Conservation (phyloP, 768 basidiomycete species). For the Boletus barrowsii region DNA sequence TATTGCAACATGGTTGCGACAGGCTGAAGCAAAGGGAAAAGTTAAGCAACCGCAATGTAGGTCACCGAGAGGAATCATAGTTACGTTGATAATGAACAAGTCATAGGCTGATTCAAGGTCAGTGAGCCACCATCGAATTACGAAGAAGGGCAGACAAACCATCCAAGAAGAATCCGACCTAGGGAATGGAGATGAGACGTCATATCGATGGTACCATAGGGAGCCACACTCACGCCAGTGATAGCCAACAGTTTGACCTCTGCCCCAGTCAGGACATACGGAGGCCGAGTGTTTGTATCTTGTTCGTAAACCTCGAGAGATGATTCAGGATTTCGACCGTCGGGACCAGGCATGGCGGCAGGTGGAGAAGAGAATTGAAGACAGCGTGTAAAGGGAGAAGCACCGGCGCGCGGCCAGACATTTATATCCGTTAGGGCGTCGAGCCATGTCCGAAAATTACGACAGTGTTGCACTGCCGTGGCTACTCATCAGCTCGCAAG, state of each 20-base stretch:
- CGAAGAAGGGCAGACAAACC: conserved; percentile 37
- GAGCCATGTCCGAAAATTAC: not conserved
- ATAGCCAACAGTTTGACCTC: conserved; percentile 63
- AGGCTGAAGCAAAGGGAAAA: conserved; percentile 37
- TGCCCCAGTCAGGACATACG: conserved; percentile 39
- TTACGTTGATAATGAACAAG: conserved; percentile 66
- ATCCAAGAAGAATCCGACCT: conserved; percentile 73
- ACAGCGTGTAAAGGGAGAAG: not conserved
- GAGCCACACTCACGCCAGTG: conserved; percentile 45
- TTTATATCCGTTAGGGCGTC: conserved; percentile 4
- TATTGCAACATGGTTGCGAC: conserved; percentile 68
- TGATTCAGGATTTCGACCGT: not conserved
- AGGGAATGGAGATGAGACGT: not conserved
- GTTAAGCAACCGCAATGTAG: not conserved
- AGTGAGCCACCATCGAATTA: conserved; percentile 1
- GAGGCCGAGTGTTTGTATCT: conserved; percentile 30
- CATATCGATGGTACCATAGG: not conserved
- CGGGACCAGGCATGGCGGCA: conserved; percentile 10
- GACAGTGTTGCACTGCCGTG: not conserved
- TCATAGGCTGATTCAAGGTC: conserved; percentile 55
- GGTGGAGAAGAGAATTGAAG: not conserved
- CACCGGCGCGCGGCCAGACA: not conserved
- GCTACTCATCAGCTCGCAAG: not conserved
- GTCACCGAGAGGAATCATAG: conserved; percentile 9
- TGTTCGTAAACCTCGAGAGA: conserved; percentile 30